These are phyloP conservation scores for Monoraphidium neglectum DNA, from an alignment of 139 green algal species.

Conservation along the genomic window DNA sequence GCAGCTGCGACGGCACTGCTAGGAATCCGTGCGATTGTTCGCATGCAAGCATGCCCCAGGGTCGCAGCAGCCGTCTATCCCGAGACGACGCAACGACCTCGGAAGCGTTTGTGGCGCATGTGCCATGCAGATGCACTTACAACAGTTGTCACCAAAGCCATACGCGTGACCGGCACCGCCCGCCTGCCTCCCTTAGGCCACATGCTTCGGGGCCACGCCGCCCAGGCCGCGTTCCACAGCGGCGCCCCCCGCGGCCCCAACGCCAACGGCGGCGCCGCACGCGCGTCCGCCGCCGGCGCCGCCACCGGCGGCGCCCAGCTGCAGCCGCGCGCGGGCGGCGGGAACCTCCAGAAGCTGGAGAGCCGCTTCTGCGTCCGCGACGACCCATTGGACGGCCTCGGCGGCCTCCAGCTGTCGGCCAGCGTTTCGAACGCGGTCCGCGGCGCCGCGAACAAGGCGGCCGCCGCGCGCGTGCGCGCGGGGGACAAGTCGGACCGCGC, in stretches of 20 bases:
- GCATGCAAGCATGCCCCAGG: too few relatives aligned
- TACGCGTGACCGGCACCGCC: too few relatives aligned
- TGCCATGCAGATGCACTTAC: too few relatives aligned
- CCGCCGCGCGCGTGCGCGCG: constrained; percentile 53
- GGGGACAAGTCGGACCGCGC: constrained; percentile 86
- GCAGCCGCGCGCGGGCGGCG: constrained; percentile 1
- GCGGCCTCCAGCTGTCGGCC: constrained; percentile 37
- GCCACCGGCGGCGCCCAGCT: background rate
- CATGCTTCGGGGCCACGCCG: constrained; percentile 19
- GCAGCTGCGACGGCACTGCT: too few relatives aligned
- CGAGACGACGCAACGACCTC: too few relatives aligned
- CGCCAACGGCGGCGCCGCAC: constrained; percentile 21
- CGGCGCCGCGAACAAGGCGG: constrained; percentile 33
- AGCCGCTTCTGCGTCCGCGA: constrained; percentile 47
- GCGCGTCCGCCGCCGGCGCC: too few relatives aligned
- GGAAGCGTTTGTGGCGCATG: too few relatives aligned
- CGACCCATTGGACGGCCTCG: constrained; percentile 55
- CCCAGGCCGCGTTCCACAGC: constrained; percentile 14
- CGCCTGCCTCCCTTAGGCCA: too few relatives aligned
- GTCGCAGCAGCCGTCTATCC: too few relatives aligned
- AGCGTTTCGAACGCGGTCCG: constrained; percentile 43
- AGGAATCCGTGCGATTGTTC: too few relatives aligned
- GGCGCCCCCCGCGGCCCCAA: background rate
- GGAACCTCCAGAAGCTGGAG: constrained; percentile 58
- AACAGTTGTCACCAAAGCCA: background rate